Evolutionary conservation across 495 filamentous ascomycete genomes (phyloP).

Genomic region (Rhypophila decipiens): DNA sequence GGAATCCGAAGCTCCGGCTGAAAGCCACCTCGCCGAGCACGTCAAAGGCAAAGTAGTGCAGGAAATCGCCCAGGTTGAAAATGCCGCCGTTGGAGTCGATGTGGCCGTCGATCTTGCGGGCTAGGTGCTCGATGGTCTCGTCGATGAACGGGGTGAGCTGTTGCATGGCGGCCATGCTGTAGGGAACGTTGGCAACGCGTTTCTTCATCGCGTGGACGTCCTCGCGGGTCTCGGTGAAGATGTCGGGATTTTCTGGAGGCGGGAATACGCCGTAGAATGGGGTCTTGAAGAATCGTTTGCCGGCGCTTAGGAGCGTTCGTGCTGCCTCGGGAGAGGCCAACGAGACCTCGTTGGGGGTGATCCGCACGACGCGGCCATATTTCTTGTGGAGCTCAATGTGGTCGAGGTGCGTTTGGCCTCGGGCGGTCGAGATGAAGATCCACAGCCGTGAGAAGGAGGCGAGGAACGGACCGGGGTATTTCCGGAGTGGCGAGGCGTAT

Average conservation of each 20-base stretch:
- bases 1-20: constrained; percentile 56
- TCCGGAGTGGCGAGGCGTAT: constrained; percentile 39
- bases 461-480: constrained; percentile 44
- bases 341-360: constrained; percentile 50
- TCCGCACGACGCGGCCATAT: constrained; percentile 52
- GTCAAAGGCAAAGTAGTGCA: constrained; percentile 53
- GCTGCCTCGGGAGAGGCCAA: constrained; percentile 46
- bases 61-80: constrained; percentile 45
- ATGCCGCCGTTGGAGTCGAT: constrained; percentile 9
- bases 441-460: constrained; percentile 44
- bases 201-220: constrained; percentile 50
- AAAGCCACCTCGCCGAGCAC: constrained; percentile 59
- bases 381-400: constrained; percentile 44
- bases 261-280: constrained; percentile 50
- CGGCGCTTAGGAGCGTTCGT: constrained; percentile 39
- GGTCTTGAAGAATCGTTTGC: constrained; percentile 52
- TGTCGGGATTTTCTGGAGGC: constrained; percentile 52
- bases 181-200: constrained; percentile 48
- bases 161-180: constrained; percentile 49
- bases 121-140: constrained; percentile 39
- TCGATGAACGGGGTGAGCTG: constrained; percentile 42
- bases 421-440: constrained; percentile 32
- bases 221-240: constrained; percentile 52
- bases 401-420: constrained; percentile 35
- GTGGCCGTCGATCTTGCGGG: constrained; percentile 32